Evolutionary conservation across 2,329 filamentous ascomycete species (phyloP), one percentile per base, ranked within the genome.

Genomic region (Sporothrix pseudoabietina): DNA sequence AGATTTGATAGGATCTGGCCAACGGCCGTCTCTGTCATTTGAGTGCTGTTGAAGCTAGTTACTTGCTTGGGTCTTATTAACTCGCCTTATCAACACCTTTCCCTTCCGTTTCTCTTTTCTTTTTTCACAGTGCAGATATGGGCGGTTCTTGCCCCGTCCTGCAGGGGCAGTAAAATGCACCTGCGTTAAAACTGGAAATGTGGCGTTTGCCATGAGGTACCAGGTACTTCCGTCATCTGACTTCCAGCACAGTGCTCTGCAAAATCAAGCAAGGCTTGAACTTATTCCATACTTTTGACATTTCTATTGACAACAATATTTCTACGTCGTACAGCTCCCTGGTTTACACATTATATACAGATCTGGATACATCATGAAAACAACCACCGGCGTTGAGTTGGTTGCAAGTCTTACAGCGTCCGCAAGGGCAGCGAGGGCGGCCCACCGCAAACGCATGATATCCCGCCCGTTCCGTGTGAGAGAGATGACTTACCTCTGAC

Each of bases 191-290:
- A 65, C 32, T 70, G 55, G 72, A 61, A 70, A 70, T 65, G 66
- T 70, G 72, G 72, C 66, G 44, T 71, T 57, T 73, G 55, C 35
- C 44, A 7, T 41, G 19, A 71, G 22, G 68, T 73, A 73, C 22
- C 57, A 0, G 55, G 66, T 73, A 73, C 72, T 35, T 68, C 16
- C 26, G 65, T 6, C 22, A n/a, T n/a, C 1, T 3, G 55, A 55
- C 19, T 63, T 63, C 59, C 26, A 41, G n/a, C 44, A 47, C 61
- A 6, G 1, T 66, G 19, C 30, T 12, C 12, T 66, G 61, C 44
- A n/a, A 3, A 44, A 9, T 63, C n/a, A 7, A 12, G 12, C 59
- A 22, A 22, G 4, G n/a, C 35, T 7, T 44, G 5, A 4, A 14
- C n/a, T 44, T 14, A 12, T 26, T 44, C 5, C 14, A n/a, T 7